Evolutionary conservation across 495 filamentous ascomycete genomes (phyloP), one percentile per base, ranked within the genome.

Genomic region (Astrothelium subdiscretum): DNA sequence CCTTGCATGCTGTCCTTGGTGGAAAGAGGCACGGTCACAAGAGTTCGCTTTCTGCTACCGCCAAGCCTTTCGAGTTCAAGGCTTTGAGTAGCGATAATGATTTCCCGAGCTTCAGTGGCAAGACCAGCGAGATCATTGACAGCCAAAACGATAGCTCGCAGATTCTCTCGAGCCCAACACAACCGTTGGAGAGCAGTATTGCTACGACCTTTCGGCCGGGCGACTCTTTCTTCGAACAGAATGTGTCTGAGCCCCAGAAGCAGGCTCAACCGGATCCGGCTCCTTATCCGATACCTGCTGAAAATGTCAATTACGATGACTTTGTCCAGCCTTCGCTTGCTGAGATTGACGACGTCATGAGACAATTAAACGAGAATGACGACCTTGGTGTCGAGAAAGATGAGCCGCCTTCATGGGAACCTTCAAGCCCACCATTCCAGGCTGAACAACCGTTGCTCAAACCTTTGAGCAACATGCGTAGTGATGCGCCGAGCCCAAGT

Each of bases 271-370:
- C 70, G 8, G 70, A 69, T 51, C 68, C 65, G 31, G 68, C 24
- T 3, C 24, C 48, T 54, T 54, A 54, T 29, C 48, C 48, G 3
- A 54, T 29, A 24, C 15, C 48, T 5, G 48, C 26, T 3, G 29
- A 69, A 58, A 66, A 61, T 27, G 40, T 67, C 12, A 67, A 71
- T 59, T 69, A 64, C 32, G 65, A 71, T 31, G 43, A 60, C 57
- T 58, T 63, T 59, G 68, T 54, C n/a, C 67, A 82, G 51, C 83
- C 83, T 26, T 84, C 87, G 44, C 87, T 88, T 63, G 85, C 87
- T 61, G 90, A 95, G 70, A 85, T 95, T 65, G 90, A 95, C 72
- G 88, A 83, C 29, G 79, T 95, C 59, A 94, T 95, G 89, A 84
- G 85, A 20, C 86, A 90, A 57, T 79, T 95, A 59, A 87, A 91